Percentiles rank a stretch among this genome's conserved stretches.
Conservation (phyloP, 139 green algal species). For the Gonium pectorale region DNA sequence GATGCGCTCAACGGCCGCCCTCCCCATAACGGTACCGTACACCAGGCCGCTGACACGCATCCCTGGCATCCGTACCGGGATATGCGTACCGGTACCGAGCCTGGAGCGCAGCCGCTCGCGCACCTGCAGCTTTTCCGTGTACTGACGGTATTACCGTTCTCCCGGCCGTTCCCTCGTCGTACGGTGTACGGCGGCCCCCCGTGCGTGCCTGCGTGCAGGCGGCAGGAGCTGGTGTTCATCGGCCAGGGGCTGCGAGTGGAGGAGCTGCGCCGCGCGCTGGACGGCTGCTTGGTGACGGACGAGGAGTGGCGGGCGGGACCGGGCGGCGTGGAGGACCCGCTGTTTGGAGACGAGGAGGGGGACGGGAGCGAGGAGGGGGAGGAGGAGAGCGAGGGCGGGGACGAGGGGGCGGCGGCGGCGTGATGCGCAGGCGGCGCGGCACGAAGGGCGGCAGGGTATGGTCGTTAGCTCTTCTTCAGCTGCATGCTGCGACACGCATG, state of each 20-base stretch:
- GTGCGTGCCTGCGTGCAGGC: not conserved
- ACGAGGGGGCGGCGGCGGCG: no score
- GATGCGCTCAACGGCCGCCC: no score
- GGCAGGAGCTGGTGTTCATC: conserved; percentile 86
- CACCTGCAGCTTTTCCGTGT: no score
- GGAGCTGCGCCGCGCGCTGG: conserved; percentile 53
- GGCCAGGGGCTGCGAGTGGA: conserved; percentile 59
- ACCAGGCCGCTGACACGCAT: no score
- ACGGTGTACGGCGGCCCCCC: not conserved
- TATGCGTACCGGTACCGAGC: no score
- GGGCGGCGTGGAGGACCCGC: conserved; percentile 17
- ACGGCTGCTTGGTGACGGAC: conserved; percentile 66
- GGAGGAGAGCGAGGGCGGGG: conserved; percentile 28
- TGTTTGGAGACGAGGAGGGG: conserved; percentile 43
- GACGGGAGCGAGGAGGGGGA: conserved; percentile 28
- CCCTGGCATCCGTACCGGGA: no score
- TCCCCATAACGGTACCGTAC: no score
- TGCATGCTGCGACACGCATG: no score
- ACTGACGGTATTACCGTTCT: not conserved
- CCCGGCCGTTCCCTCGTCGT: conserved; percentile 31
- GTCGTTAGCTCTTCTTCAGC: no score
- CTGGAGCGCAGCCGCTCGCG: no score
- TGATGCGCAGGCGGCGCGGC: no score
- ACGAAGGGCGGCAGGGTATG: no score
- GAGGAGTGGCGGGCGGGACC: conserved; percentile 14